Evolutionary conservation across 2,329 filamentous ascomycete species (phyloP), one percentile per base, ranked within the genome.

Genomic region (Aspergillus japonicus): DNA sequence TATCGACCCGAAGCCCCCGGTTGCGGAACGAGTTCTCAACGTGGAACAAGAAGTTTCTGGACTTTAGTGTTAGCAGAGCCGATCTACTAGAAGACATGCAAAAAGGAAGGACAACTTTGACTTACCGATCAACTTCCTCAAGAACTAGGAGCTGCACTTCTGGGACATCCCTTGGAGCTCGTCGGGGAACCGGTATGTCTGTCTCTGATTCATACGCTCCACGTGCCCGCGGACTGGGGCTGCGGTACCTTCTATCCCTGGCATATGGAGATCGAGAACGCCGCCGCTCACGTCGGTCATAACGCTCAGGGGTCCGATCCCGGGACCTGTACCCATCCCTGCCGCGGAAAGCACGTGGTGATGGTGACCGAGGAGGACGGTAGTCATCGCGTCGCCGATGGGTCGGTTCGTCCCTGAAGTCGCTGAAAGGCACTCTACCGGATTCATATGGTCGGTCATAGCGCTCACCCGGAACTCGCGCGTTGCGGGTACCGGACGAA

Each of bases 141-240:
- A 94, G 81, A 5, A 96, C 84, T 29, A 97, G 85, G 31, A 98
- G 86, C 73, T 97, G 92, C 16, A 97, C 89, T 68, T 98, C 92
- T 2, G 94, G 93, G 23, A 97, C 87, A 64, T 95, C 87, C 59
- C 84, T 80, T 4, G 90, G 87, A 59, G 87, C 85, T 59, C 92
- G 84, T 58, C 87, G 85, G 48, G 92, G 91, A 7, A 96, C 84
- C 31, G 90, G 88, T 12, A 92, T 80, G 39, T 85, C 84, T 44
- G 84, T 80, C 63, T 89, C 86, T 35, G 80, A 78, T 56, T 88
- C 83, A 58, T 80, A 75, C 50, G 83, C 78, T 42, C 81, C 77
- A 23, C 83, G 76, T 53, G 82, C 76, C 33, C 82, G 69, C 69
- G 91, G 91, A 62, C 88, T 92, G 3, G 87, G 87, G 61, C 89